Percentiles rank a stretch among this genome's conserved stretches.
Evolutionary conservation across 208 protist species (phyloP).

Genomic region (Acanthamoeba castellanii): DNA sequence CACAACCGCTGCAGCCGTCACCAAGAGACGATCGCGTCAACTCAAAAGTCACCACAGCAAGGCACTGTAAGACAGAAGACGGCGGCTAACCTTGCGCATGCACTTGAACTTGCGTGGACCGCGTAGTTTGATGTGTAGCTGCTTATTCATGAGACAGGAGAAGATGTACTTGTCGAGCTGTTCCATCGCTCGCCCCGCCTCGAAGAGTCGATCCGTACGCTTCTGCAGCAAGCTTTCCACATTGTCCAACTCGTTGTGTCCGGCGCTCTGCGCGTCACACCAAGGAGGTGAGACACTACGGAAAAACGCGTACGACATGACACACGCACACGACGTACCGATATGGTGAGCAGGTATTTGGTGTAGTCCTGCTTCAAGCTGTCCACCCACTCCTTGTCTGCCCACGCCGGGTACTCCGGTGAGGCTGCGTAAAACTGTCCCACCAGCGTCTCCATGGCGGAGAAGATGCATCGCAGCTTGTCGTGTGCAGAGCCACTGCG

Average conservation of each 20-base stretch:
- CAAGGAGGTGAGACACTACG: not conserved
- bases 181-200: constrained; percentile 18
- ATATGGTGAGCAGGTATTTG: constrained; percentile 21
- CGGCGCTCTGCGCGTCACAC: not conserved
- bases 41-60: not conserved
- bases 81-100: not conserved
- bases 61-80: not conserved
- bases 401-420: not conserved
- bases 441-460: not conserved
- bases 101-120: constrained; percentile 22
- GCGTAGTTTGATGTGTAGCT: not conserved
- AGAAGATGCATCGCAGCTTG: not conserved
- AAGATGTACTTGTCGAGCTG: constrained; percentile 53
- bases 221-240: constrained; percentile 25
- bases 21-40: not conserved
- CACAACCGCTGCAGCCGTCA: not conserved
- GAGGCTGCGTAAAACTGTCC: not conserved
- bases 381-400: constrained; percentile 7
- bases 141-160: constrained; percentile 42
- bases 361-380: constrained; percentile 14
- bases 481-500: not conserved
- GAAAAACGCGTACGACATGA: not conserved
- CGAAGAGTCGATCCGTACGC: constrained; percentile 11
- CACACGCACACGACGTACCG: not conserved
- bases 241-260: not conserved